phyloP scores from a whole-genome alignment of 2,329 filamentous ascomycete genomes.

The Colletotrichum costaricense region DNA sequence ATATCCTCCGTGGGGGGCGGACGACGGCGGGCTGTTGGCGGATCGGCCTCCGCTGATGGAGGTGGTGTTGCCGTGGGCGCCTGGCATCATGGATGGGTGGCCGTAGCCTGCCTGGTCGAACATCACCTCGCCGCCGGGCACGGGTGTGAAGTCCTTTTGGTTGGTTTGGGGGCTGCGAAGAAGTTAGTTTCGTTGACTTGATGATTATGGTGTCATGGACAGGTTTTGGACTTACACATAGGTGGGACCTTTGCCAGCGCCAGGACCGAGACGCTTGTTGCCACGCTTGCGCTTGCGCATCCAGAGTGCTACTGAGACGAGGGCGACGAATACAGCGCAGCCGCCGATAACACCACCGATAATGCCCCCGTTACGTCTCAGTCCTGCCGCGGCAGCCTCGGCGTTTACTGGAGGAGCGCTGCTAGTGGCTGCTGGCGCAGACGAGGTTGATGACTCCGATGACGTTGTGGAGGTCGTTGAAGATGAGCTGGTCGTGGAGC shows the following conservation, averaged over 20 bases:
- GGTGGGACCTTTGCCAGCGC: slow-evolving; percentile 49
- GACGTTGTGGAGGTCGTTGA: slow-evolving; percentile 34
- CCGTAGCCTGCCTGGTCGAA: slow-evolving; percentile 34
- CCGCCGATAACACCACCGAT: slow-evolving; percentile 66
- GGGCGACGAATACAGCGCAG: slow-evolving; percentile 55
- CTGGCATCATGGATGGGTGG: slow-evolving; percentile 34
- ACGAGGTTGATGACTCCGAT: slow-evolving; percentile 29
- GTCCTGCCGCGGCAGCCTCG: slow-evolving; percentile 46
- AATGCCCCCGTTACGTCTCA: slow-evolving; percentile 53
- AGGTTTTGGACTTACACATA: slow-evolving; percentile 53
- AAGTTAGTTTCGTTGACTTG: slow-evolving; percentile 35
- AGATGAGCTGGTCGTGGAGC: slow-evolving; percentile 18
- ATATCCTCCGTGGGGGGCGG: slow-evolving; percentile 4
- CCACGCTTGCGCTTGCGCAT: slow-evolving; percentile 55
- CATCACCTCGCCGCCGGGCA: slow-evolving; percentile 24
- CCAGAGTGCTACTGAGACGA: slow-evolving; percentile 56
- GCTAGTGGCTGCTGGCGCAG: slow-evolving; percentile 36
- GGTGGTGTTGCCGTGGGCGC: slow-evolving; percentile 32
- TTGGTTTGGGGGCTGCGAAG: slow-evolving; percentile 43
- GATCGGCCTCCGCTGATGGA: slow-evolving; percentile 31
- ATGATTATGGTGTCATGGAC: not conserved
- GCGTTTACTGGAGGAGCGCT: slow-evolving; percentile 30
- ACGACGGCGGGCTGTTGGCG: not conserved
- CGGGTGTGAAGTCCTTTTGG: slow-evolving; percentile 44
- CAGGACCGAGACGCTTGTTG: slow-evolving; percentile 56